Evolutionary conservation across 192 early-diverging fungal species (phyloP).

Genomic region (Gryganskiella cystojenkinii): DNA sequence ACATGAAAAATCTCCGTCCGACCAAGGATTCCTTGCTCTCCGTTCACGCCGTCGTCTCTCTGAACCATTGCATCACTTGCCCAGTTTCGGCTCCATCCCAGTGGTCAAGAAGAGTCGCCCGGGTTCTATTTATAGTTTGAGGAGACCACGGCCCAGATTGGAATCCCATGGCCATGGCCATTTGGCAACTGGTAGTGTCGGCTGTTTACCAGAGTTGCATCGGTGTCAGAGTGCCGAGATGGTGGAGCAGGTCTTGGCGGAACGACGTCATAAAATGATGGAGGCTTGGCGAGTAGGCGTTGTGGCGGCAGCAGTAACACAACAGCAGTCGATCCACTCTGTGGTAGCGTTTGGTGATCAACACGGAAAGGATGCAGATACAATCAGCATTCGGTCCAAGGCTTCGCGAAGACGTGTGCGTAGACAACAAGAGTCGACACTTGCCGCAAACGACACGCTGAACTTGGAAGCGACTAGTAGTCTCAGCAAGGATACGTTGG

Average conservation of each 20-base stretch:
- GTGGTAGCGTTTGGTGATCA: conserved; percentile 22
- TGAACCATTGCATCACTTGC: conserved; percentile 30
- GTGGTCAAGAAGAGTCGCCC: conserved; percentile 29
- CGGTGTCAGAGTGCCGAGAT: conserved; percentile 42
- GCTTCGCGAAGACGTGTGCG: conserved; percentile 27
- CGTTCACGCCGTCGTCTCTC: conserved; percentile 40
- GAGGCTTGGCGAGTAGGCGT: conserved; percentile 56
- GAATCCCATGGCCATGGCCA: conserved; percentile 28
- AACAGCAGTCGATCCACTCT: conserved; percentile 48
- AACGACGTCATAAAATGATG: conserved; percentile 52
- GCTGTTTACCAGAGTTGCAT: conserved; percentile 24
- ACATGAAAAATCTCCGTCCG: conserved; percentile 25
- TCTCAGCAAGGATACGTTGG: background rate
- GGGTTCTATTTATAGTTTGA: conserved; percentile 40
- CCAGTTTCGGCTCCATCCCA: conserved; percentile 6
- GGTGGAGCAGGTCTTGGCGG: conserved; percentile 36
- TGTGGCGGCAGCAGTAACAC: conserved; percentile 41
- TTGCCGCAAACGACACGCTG: too few relatives aligned
- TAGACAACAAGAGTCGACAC: background rate
- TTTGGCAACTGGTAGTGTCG: conserved; percentile 13
- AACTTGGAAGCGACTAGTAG: too few relatives aligned
- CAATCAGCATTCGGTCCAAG: conserved; percentile 36
- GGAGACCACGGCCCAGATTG: conserved; percentile 10
- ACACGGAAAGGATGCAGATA: conserved; percentile 25
- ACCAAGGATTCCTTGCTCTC: conserved; percentile 3